Base-by-base conservation (phyloP, 2,329 filamentous ascomycete species). In the Dothistroma pini region DNA sequence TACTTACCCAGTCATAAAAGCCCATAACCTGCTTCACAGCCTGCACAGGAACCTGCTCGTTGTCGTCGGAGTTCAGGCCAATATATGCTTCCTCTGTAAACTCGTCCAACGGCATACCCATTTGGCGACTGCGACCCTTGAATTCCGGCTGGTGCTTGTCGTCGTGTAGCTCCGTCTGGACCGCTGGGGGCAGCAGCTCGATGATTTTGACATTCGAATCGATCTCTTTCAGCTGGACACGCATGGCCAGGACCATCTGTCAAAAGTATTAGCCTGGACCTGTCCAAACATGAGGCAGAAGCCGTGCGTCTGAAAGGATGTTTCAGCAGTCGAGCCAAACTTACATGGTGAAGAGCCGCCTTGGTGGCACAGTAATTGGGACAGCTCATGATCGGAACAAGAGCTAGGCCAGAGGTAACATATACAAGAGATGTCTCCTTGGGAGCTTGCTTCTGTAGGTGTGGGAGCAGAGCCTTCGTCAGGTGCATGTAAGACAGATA, bases 91-190 rank as follows among this genome's bases (percentile, higher is more conserved):
- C 78, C 19, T 82, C 75, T 0, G 76, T 79, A 62, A 84, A 85
- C 32, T 83, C 77, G 19, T 77, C 71, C 54, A 85, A 65, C 3
- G 82, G 82, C 79, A 85, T 84, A 0, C 82, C 82, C 22, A 84
- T 76, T n/a, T 73, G 62, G 16, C 77, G 66, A 0, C 81, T 81
- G 58, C 79, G 75, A 68, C 81, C 69, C 19, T 63, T 60, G 50
- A 67, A 63, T 64, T 84, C 80, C 0, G 81, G 81, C 71, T 83
- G 81, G 60, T 84, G 79, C 69, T 82, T 82, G 31, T 75, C 75
- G 61, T 84, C 81, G 61, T 84, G 82, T 29, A 85, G 70, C 68
- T 85, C 83, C 0, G 81, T 85, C 72, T 84, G 82, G 38, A 84
- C 82, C 0, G 81, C 80, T 0, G 82, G 83, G 3, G 83, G 82